phyloP scores from a whole-genome alignment of 139 green algal species.

The Trebouxia sp. region DNA sequence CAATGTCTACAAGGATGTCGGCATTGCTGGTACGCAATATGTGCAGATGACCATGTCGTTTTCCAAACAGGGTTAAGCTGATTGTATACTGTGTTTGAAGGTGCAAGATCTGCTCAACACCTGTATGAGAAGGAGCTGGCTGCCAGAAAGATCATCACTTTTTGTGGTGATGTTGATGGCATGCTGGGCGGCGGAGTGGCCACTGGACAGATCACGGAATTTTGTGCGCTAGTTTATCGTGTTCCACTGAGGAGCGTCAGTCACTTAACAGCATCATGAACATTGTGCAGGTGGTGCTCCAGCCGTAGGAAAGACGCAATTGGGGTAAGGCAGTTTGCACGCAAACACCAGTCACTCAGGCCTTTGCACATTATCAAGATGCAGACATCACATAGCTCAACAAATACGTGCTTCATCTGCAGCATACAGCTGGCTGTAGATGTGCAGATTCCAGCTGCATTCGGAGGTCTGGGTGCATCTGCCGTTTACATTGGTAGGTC shows the following conservation, averaged over 20 bases:
- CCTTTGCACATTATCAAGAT: background rate
- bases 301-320: constrained; percentile 88
- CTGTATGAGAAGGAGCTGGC: constrained; percentile 30
- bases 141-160: constrained; percentile 53
- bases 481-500: constrained; percentile 85
- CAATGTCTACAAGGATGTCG: background rate
- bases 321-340: constrained; percentile 51
- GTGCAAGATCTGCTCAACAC: constrained; percentile 35
- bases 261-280: no score
- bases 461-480: constrained; percentile 62
- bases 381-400: background rate
- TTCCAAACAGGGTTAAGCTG: no score
- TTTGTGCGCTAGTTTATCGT: constrained; percentile 52
- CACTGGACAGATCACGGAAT: constrained; percentile 68
- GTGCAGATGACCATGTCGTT: no score
- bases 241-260: background rate
- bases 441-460: constrained; percentile 65
- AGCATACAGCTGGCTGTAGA: constrained; percentile 83
- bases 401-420: background rate
- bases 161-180: constrained; percentile 58
- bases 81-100: constrained; percentile 14
- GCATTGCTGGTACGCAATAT: background rate
- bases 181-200: constrained; percentile 70
- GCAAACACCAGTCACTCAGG: background rate
- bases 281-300: constrained; percentile 72